Evolutionary conservation across 2,329 filamentous ascomycete genomes (phyloP), one percentile per base, ranked within the genome.

Genomic region (Cladosporium sphaerospermum): DNA sequence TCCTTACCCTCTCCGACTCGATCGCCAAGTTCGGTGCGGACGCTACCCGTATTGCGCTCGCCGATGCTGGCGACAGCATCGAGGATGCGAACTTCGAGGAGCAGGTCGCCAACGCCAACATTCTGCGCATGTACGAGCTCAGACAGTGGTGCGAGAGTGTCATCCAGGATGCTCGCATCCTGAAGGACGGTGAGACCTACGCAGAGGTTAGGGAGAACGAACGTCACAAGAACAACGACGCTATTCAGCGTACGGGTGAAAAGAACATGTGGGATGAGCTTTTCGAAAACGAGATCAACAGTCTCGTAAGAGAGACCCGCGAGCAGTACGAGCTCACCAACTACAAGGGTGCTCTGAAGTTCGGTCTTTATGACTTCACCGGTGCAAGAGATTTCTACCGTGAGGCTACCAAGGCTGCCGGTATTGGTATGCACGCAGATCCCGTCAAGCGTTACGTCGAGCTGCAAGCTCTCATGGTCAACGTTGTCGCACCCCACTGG

Each of bases 71-170:
- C 63, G 93, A 99, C 66, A 89, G 88, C 59, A 90, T 96, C 57
- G 86, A 89, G 58, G 93, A 99, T 71, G 91, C 92, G 63, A 99
- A 99, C 77, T 95, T 99, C 60, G 93, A 96, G 66, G 93, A 99
- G 75, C 83, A 86, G 52, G 90, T 96, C 37, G 93, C 93, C 39
- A 93, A 97, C 72, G 88, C 85, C 68, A 91, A 85, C 66, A 95
- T 96, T 64, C 78, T 97, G 57, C 85, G 90, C 64, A 80, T 97
- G 49, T 91, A 83, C 65, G 85, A 82, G 66, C 77, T 95, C 50
- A 84, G 89, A 67, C 88, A 95, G 70, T 97, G 92, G 92, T 91
- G 88, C 58, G 89, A 97, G 72, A 89, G 96, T 66, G 81, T 88
- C 64, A 74, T 86, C 53, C 82, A 84, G 61, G 85, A 92, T 54